Percentiles rank a stretch among this genome's conserved stretches.
These are phyloP conservation scores for Camptophora hylomeconis DNA, from an alignment of 2,329 filamentous ascomycete genomes.

Conservation along the genomic window DNA sequence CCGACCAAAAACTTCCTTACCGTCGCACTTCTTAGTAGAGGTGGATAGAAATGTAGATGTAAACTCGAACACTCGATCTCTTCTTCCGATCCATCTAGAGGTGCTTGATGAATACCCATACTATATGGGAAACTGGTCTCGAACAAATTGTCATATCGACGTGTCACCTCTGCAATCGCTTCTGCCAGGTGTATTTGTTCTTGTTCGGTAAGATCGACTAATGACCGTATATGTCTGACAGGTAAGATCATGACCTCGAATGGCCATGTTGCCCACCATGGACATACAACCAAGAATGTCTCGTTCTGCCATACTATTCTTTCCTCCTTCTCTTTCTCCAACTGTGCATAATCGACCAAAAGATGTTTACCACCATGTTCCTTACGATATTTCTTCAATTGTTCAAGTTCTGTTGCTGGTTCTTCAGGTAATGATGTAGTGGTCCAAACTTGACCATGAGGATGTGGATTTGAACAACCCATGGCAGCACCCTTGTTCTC, in stretches of 20 bases:
- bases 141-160: constrained; percentile 92
- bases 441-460: constrained; percentile 93
- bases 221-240: constrained; percentile 68
- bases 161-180: constrained; percentile 73
- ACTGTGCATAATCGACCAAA: constrained; percentile 70
- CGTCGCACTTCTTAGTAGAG: constrained; percentile 78
- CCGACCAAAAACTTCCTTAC: constrained; percentile 94
- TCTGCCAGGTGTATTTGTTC: constrained; percentile 69
- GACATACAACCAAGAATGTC: constrained; percentile 74
- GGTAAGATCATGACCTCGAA: constrained; percentile 88
- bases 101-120: constrained; percentile 93
- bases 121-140: constrained; percentile 95
- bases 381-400: constrained; percentile 64
- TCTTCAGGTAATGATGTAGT: constrained; percentile 86
- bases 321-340: constrained; percentile 72
- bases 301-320: constrained; percentile 81
- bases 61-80: constrained; percentile 82
- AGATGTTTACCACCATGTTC: constrained; percentile 64
- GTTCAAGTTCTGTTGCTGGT: constrained; percentile 61
- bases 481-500: constrained; percentile 97
- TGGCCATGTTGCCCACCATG: constrained; percentile 97
- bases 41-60: constrained; percentile 96
- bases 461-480: constrained; percentile 97
- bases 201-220: constrained; percentile 63
- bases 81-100: constrained; percentile 64